These are phyloP conservation scores for Dactylis glomerata DNA, from an alignment of 176 grass and related monocot genomes.

Conservation along the genomic window DNA sequence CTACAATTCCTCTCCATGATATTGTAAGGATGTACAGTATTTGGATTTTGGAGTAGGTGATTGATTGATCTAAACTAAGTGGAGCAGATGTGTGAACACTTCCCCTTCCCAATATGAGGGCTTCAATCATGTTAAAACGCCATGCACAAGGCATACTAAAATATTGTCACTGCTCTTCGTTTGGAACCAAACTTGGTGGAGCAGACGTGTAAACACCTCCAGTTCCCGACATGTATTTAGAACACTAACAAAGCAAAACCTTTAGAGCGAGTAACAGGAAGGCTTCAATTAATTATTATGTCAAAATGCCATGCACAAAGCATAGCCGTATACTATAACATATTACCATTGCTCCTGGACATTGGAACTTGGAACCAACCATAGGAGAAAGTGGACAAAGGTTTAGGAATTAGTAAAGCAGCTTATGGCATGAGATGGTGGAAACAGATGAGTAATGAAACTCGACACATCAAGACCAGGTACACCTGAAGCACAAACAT, in stretches of 20 bases:
- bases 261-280: not conserved
- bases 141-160: too few relatives aligned
- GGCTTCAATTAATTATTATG: not conserved
- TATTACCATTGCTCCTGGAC: not conserved
- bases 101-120: not conserved
- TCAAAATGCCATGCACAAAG: not conserved
- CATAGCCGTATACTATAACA: not conserved
- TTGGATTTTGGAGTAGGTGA: slow-evolving; percentile 36
- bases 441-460: not conserved
- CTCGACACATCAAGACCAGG: slow-evolving; percentile 27
- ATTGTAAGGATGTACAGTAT: not conserved
- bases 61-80: not conserved
- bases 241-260: not conserved
- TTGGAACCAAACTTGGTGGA: slow-evolving; percentile 2
- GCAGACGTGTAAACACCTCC: not conserved
- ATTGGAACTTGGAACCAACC: slow-evolving; percentile 12
- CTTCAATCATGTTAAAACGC: too few relatives aligned
- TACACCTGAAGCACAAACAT: slow-evolving; percentile 40
- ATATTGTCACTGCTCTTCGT: too few relatives aligned
- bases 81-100: slow-evolving; percentile 5
- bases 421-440: not conserved
- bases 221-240: not conserved
- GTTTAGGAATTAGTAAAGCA: not conserved
- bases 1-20: not conserved
- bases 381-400: not conserved